phyloP scores from a whole-genome alignment of 1,139 yeast species.

The Groenewaldozyma sp. region DNA sequence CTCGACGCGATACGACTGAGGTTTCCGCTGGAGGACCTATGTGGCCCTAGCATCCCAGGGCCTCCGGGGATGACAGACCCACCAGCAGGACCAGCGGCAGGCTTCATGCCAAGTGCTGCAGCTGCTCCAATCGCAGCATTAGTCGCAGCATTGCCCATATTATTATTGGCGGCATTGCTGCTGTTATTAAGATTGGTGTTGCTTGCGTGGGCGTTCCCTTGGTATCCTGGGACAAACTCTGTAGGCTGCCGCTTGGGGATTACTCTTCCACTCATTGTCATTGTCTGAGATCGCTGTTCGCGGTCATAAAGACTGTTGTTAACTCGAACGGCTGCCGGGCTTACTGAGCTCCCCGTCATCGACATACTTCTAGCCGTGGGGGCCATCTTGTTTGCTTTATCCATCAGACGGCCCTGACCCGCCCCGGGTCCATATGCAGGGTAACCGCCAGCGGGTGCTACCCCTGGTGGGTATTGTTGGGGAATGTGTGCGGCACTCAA shows the following conservation, averaged over 20 bases:
- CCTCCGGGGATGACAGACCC: too few species aligned
- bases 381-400: too few species aligned
- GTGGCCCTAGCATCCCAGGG: neutral
- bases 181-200: too few species aligned
- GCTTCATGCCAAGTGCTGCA: neutral
- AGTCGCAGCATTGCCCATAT: too few species aligned
- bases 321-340: neutral
- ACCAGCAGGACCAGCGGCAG: neutral
- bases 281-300: slow-evolving; percentile 15
- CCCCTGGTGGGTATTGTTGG: too few species aligned
- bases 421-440: neutral
- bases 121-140: neutral
- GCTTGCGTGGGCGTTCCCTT: too few species aligned
- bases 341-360: slow-evolving; percentile 13
- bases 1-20: too few species aligned
- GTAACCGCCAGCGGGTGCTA: neutral
- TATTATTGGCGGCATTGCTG: too few species aligned
- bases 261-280: slow-evolving; percentile 25
- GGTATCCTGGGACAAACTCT: slow-evolving; percentile 5
- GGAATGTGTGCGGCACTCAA: too few species aligned
- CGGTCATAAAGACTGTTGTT: slow-evolving; percentile 13
- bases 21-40: neutral
- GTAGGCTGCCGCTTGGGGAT: slow-evolving; percentile 23
- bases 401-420: too few species aligned
- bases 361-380: slow-evolving; percentile 19